Percentiles rank a stretch among this genome's conserved stretches.
phyloP scores from a whole-genome alignment of 805 yeast genomes.

The Candida vartiovaarae region DNA sequence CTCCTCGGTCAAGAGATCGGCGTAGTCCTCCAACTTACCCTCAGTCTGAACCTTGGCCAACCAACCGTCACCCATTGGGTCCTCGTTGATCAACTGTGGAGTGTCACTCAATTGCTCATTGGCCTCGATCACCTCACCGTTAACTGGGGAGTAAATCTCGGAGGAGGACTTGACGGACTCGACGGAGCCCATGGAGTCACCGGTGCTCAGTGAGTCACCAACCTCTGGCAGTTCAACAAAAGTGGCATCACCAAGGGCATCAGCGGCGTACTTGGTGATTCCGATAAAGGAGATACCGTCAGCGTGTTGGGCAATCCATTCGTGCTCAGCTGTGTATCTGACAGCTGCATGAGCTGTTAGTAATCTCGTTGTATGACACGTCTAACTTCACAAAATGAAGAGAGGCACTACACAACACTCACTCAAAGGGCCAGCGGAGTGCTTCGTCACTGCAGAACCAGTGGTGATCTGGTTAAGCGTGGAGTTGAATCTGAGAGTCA shows the following conservation, averaged over 20 bases:
- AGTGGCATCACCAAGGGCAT: constrained; percentile 95
- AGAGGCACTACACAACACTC: background rate
- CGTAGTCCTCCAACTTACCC: constrained; percentile 42
- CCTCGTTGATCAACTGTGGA: constrained; percentile 77
- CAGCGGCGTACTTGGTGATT: constrained; percentile 90
- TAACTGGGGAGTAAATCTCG: constrained; percentile 85
- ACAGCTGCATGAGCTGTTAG: constrained; percentile 24
- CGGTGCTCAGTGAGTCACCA: constrained; percentile 52
- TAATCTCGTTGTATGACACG: background rate
- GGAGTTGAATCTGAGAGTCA: constrained; percentile 19
- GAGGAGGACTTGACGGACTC: constrained; percentile 93
- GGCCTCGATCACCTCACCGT: constrained; percentile 66
- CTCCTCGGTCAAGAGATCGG: constrained; percentile 48
- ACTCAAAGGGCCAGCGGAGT: constrained; percentile 6
- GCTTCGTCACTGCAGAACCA: constrained; percentile 17
- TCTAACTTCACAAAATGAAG: no score
- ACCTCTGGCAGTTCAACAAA: constrained; percentile 84
- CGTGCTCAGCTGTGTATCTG: constrained; percentile 84
- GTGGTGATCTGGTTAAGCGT: constrained; percentile 18
- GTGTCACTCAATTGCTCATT: constrained; percentile 58
- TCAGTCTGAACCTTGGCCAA: constrained; percentile 66
- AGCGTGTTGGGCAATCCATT: constrained; percentile 83
- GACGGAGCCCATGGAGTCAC: constrained; percentile 86
- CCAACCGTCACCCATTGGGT: constrained; percentile 95
- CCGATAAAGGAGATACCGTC: constrained; percentile 88